phyloP scores from a whole-genome alignment of 305 asterid genomes.

The Fraxinus sp. region DNA sequence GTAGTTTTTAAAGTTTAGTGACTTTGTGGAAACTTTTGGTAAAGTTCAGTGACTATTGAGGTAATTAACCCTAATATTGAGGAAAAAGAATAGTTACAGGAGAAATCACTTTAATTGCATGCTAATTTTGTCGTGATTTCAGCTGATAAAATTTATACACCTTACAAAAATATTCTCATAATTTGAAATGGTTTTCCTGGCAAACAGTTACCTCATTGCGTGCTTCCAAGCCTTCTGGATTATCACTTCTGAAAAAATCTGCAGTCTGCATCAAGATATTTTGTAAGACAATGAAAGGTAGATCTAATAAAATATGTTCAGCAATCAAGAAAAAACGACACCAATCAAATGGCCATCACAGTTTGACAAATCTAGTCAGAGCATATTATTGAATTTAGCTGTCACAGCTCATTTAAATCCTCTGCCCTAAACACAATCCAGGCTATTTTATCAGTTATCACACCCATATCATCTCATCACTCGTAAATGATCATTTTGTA shows the following conservation, averaged over 20 bases:
- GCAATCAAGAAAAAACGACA: conserved; percentile 19
- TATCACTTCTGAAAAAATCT: conserved; percentile 95
- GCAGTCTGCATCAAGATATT: conserved; percentile 64
- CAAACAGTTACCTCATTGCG: conserved; percentile 81
- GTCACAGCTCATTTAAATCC: neutral
- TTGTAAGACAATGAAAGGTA: conserved; percentile 19
- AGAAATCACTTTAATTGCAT: conserved; percentile 15
- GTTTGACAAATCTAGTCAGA: conserved; percentile 1
- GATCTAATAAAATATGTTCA: conserved; percentile 6
- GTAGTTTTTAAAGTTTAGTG: too few species aligned
- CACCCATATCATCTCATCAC: neutral
- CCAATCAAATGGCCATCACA: neutral
- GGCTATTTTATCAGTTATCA: neutral
- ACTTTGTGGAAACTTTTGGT: too few species aligned
- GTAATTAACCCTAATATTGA: too few species aligned
- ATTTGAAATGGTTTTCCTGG: conserved; percentile 5
- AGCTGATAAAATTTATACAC: neutral
- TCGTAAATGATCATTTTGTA: neutral
- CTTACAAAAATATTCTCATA: neutral
- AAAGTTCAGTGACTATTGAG: too few species aligned
- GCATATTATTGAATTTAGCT: conserved; percentile 3
- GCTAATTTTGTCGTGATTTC: conserved; percentile 2
- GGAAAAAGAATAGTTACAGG: conserved; percentile 20
- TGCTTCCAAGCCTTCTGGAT: conserved; percentile 96
- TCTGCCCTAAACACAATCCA: neutral